phyloP scores from a whole-genome alignment of 306 rosid genomes.

The Cucurbita maxima region DNA sequence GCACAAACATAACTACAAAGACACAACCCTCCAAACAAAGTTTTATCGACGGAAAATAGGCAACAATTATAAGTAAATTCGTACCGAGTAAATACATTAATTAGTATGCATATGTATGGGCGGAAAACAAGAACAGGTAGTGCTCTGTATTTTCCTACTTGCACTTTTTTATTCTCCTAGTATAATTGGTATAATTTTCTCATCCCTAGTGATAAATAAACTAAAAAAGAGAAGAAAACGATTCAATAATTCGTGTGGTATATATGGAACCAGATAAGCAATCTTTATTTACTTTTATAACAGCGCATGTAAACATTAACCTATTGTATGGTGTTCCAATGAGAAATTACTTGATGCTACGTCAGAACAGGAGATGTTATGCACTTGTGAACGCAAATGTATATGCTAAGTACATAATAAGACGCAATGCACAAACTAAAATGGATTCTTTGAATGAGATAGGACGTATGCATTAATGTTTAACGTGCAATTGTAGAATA shows the following conservation, averaged over 20 bases:
- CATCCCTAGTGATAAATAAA: background rate
- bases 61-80: background rate
- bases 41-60: background rate
- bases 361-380: background rate
- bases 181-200: background rate
- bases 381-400: background rate
- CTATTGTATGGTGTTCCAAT: background rate
- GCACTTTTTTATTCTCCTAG: background rate
- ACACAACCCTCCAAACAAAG: background rate
- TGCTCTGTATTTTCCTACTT: background rate
- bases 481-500: background rate
- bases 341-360: background rate
- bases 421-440: background rate
- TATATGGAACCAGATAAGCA: background rate
- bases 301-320: background rate
- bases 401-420: background rate
- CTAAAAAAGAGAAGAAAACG: background rate
- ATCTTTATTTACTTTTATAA: background rate
- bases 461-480: background rate
- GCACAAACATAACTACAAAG: background rate
- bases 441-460: background rate
- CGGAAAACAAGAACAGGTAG: background rate
- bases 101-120: background rate
- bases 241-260: background rate
- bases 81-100: background rate